These are phyloP conservation scores for Penicillium fimorum DNA, from an alignment of 495 filamentous ascomycete species.

Conservation along the genomic window DNA sequence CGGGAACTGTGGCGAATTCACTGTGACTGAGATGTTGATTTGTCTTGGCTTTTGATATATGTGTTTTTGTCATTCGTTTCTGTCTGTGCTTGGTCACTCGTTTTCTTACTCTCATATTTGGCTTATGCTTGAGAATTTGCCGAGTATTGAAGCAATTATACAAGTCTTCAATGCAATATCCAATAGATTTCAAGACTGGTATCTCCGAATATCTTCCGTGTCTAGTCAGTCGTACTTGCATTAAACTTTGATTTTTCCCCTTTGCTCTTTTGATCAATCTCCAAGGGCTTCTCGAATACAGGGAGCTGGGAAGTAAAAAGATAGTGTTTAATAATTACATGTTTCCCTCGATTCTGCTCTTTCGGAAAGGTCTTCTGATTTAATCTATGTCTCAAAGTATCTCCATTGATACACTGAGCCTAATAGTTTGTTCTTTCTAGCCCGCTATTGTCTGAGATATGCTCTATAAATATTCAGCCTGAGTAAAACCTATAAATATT, in stretches of 20 bases:
- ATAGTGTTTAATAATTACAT: background rate
- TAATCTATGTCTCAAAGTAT: background rate
- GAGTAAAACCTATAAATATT: background rate
- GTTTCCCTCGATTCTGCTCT: background rate
- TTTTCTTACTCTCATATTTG: background rate
- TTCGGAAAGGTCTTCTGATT: background rate
- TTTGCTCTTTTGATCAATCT: background rate
- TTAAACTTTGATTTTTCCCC: background rate
- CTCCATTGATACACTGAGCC: background rate
- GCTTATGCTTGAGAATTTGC: background rate
- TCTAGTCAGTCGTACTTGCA: background rate
- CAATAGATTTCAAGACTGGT: background rate
- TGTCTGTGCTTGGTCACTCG: background rate
- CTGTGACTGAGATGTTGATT: constrained; percentile 25
- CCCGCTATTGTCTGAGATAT: background rate
- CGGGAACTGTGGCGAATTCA: constrained; percentile 55
- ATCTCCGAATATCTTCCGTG: background rate
- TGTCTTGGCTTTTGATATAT: background rate
- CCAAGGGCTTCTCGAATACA: background rate
- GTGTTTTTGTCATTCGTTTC: background rate
- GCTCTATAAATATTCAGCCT: background rate
- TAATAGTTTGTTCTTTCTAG: background rate
- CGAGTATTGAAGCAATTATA: background rate
- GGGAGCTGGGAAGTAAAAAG: background rate
- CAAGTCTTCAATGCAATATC: background rate